Evolutionary conservation across 1,284 basidiomycete species (phyloP), one percentile per base, ranked within the genome.

Genomic region (Irpex rosettiformis): DNA sequence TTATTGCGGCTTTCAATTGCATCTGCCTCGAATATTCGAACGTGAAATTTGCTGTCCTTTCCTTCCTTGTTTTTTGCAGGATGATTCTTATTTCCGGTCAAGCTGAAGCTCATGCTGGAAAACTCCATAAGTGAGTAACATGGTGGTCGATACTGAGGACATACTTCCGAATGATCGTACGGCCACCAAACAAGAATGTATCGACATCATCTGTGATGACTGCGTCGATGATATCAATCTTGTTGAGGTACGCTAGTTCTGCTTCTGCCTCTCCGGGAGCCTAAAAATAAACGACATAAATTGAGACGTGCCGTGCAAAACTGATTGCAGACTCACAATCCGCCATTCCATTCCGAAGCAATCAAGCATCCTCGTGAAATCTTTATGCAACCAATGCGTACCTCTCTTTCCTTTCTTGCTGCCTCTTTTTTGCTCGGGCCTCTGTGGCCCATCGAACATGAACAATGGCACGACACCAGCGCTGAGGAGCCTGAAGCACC

Each of bases 181-280:
- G 63, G 3, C 73, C 75, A 27, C 75, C 75, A 53, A 76, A 77
- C 16, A 76, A 52, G 16, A 77, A 62, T 1, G 73, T 66, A 63
- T 89, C 86, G 1, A 79, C 81, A 64, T 88, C 86, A 69, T 88
- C 86, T 1, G 84, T 85, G 43, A 89, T 65, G 1, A 89, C 75
- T 0, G 80, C 83, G 66, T 89, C 87, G 40, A 89, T 79, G 52
- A 77, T 70, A 2, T 79, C 82, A 43, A 71, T 68, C 2, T 63
- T 59, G 60, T 82, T 83, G 67, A 89, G 75, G 25, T 77, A 72
- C 0, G 85, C 86, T 1, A 89, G 73, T 63, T 89, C 85, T 0
- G 87, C 87, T 66, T 89, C 86, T 0, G 87, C 87, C 68, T 89
- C 86, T 21, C 85, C 86, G 0, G 75, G 76, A 1, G 86, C 85